A percentile compares a stretch with the other conserved stretches of the same genome.
Conservation (phyloP, 2,329 filamentous ascomycete genomes). For the Thyridium curvatum region DNA sequence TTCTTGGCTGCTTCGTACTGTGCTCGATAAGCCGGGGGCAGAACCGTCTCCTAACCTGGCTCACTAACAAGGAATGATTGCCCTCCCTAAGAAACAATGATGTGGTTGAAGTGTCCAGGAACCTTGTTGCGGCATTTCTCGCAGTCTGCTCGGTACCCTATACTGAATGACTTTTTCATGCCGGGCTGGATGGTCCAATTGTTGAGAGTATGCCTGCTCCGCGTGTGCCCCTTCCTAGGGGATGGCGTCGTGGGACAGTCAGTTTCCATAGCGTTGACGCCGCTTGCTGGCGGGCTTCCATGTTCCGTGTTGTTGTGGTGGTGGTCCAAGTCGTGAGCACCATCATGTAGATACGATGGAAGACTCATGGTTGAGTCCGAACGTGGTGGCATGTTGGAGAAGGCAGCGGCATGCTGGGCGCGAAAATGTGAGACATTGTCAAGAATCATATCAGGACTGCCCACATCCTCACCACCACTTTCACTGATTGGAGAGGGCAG, state of each 20-base stretch:
- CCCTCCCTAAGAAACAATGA: slow-evolving; percentile 53
- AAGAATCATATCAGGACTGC: slow-evolving; percentile 32
- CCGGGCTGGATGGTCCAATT: slow-evolving; percentile 55
- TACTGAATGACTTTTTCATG: slow-evolving; percentile 67
- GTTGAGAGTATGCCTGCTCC: slow-evolving; percentile 54
- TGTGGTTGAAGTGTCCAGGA: slow-evolving; percentile 76
- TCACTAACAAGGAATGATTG: background rate
- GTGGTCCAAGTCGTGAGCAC: slow-evolving; percentile 3
- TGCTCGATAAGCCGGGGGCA: background rate
- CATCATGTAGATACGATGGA: background rate
- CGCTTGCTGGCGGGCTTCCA: slow-evolving; percentile 34
- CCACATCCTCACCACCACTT: slow-evolving; percentile 37
- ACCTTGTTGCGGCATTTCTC: slow-evolving; percentile 71
- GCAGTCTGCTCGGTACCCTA: slow-evolving; percentile 72
- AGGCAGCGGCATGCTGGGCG: background rate
- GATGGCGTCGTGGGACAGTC: slow-evolving; percentile 41
- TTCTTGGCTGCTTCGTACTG: too few relatives aligned
- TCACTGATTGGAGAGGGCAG: slow-evolving; percentile 57
- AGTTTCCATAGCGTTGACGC: slow-evolving; percentile 17
- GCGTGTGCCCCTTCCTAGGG: slow-evolving; percentile 47
- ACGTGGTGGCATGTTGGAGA: slow-evolving; percentile 1
- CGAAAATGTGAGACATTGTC: slow-evolving; percentile 17
- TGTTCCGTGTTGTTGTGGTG: slow-evolving; percentile 17
- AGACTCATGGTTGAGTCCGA: slow-evolving; percentile 1
- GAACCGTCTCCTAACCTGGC: background rate